Evolutionary conservation across 352 stramenopile genomes (phyloP), one percentile per base, ranked within the genome.

Genomic region (Saprolegnia diclina): DNA sequence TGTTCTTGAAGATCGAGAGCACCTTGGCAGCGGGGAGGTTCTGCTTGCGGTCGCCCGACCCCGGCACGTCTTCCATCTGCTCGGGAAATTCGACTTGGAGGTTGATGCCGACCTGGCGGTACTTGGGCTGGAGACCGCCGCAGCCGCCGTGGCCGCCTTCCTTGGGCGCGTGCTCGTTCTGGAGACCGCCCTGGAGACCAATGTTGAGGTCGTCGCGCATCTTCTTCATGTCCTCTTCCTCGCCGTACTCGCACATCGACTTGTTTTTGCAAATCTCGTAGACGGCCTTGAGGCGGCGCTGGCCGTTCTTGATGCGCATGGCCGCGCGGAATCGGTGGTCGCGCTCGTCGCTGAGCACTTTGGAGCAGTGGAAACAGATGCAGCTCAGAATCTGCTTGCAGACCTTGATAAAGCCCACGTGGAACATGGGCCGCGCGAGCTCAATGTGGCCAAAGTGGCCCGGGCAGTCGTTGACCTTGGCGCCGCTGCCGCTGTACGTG

Each of bases 361-460:
- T 99, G 62, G 95, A 82, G 42, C 82, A 88, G 38, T 95, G 77
- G 76, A 97, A 99, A 76, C 98, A 90, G 40, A 92, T 95, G 82
- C 97, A 99, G 66, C 87, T 83, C 66, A 92, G 78, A 6, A 83
- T 82, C 76, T 99, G 99, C 80, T 99, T 99, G 75, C 97, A 99
- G 18, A 95, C 94, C 71, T 99, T 99, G 74, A 99, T 97, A 77
- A 98, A 99, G 6, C 98, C 98, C 77, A 99, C 99, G 81, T 99
- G 97, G 77, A 99, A 99, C 65, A 99, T 96, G 0, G 98, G 98
- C 38, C 99, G 87, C 71, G 96, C 92, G 35, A 99, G 79, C 63
- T 77, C 38, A 59, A 77, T 69, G 82, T 99, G 98, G n/a, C 97
- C 97, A 82, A 98, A 99, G 76, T 99, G 97, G n/a, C 97, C 98